Percentiles rank a stretch among this genome's conserved stretches.
These are phyloP conservation scores for Apophysomyces sp. DNA, from an alignment of 371 early-diverging fungal genomes.

Conservation along the genomic window DNA sequence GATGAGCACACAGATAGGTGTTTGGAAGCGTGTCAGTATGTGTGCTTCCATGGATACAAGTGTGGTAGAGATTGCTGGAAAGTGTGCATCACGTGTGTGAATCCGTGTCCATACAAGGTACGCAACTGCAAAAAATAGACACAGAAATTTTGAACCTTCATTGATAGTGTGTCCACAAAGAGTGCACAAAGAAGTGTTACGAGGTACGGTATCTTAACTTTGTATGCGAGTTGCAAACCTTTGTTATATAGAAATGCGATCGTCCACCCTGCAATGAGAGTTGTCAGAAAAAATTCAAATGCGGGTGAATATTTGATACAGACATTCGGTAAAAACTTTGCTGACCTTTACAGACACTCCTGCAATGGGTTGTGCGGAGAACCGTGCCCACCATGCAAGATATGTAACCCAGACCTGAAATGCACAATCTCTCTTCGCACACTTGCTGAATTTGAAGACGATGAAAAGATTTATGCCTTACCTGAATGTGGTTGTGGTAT, in stretches of 20 bases:
- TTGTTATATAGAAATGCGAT: constrained; percentile 36
- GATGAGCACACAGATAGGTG: constrained; percentile 47
- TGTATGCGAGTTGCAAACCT: neutral
- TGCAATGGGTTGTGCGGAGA: constrained; percentile 53
- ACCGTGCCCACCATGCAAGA: constrained; percentile 41
- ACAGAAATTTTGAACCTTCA: neutral
- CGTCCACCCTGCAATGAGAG: constrained; percentile 39
- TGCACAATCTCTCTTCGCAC: constrained; percentile 39
- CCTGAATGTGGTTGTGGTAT: constrained; percentile 55
- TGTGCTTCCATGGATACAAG: constrained; percentile 43
- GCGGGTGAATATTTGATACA: constrained; percentile 29
- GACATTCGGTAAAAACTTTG: neutral
- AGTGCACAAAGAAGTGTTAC: constrained; percentile 39
- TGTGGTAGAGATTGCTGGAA: constrained; percentile 41
- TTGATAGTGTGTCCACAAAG: constrained; percentile 27
- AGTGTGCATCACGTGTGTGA: constrained; percentile 30
- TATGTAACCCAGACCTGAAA: constrained; percentile 20
- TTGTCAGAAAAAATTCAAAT: constrained; percentile 23
- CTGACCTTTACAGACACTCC: constrained; percentile 24
- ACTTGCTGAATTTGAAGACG: constrained; percentile 35
- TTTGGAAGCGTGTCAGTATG: constrained; percentile 31
- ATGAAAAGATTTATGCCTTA: constrained; percentile 33
- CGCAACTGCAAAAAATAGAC: neutral
- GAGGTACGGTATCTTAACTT: constrained; percentile 18
- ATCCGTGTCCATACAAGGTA: constrained; percentile 35